Evolutionary conservation across 768 basidiomycete genomes (phyloP).

Genomic region (Russula earlei): DNA sequence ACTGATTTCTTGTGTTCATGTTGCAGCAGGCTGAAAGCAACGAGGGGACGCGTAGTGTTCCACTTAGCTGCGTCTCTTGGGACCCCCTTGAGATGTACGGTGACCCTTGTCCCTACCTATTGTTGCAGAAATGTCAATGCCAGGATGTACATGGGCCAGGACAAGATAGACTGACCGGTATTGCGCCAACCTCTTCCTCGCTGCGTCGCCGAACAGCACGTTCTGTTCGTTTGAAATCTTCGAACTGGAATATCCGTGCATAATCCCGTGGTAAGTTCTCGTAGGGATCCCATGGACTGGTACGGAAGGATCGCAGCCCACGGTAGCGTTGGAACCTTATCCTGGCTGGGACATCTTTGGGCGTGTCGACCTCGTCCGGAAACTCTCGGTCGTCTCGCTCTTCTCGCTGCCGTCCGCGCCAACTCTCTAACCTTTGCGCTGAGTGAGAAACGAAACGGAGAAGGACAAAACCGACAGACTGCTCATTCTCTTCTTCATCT

Average conservation of each 20-base stretch:
- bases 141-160: neutral
- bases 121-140: neutral
- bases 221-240: conserved; percentile 85
- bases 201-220: conserved; percentile 56
- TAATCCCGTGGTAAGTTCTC: conserved; percentile 94
- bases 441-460: conserved; percentile 6
- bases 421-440: conserved; percentile 47
- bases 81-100: conserved; percentile 64
- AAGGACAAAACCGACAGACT: conserved; percentile 46
- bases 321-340: conserved; percentile 87
- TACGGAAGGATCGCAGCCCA: conserved; percentile 85
- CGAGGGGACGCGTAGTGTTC: conserved; percentile 38
- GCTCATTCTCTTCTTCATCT: conserved; percentile 74
- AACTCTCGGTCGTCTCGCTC: conserved; percentile 80
- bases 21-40: conserved; percentile 75
- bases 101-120: conserved; percentile 77
- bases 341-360: conserved; percentile 69
- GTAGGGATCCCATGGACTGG: conserved; percentile 95
- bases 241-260: conserved; percentile 92
- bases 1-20: conserved; percentile 96
- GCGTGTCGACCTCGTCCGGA: conserved; percentile 95
- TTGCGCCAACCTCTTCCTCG: conserved; percentile 46
- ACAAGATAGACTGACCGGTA: conserved; percentile 46
- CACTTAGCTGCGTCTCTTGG: conserved; percentile 44
- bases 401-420: conserved; percentile 62